Evolutionary conservation across 2,329 filamentous ascomycete species (phyloP).

Genomic region (Botrytis tulipae): DNA sequence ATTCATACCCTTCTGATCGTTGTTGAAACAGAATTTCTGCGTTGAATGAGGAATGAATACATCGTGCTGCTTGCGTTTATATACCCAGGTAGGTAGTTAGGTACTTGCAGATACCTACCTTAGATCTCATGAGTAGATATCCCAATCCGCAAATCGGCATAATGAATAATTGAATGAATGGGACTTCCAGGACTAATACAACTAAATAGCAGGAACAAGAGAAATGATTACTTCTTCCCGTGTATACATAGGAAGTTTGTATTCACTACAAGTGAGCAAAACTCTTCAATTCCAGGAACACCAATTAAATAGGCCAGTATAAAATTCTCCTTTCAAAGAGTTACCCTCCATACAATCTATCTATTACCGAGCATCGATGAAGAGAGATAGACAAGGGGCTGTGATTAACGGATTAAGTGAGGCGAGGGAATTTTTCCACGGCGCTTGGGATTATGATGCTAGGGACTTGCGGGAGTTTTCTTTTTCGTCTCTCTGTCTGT

Average conservation of each 20-base stretch:
- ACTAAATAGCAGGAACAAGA: neutral
- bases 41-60: neutral
- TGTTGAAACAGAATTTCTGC: too few species aligned
- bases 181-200: too few species aligned
- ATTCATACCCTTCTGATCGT: neutral
- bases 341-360: neutral
- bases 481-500: neutral
- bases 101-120: neutral
- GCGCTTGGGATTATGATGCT: neutral
- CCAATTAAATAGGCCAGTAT: accelerated
- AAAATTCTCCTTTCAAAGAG: accelerated
- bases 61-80: accelerated
- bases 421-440: neutral
- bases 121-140: accelerated
- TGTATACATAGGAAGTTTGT: neutral
- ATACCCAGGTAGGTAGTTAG: neutral
- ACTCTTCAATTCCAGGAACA: accelerated
- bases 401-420: neutral
- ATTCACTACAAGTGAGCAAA: accelerated
- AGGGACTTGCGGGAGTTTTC: neutral
- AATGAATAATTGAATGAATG: too few species aligned
- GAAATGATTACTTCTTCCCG: accelerated
- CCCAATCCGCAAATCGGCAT: neutral
- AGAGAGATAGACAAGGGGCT: neutral
- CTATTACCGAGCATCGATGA: neutral